phyloP scores from a whole-genome alignment of 768 basidiomycete species.

The Mycena crocata region DNA sequence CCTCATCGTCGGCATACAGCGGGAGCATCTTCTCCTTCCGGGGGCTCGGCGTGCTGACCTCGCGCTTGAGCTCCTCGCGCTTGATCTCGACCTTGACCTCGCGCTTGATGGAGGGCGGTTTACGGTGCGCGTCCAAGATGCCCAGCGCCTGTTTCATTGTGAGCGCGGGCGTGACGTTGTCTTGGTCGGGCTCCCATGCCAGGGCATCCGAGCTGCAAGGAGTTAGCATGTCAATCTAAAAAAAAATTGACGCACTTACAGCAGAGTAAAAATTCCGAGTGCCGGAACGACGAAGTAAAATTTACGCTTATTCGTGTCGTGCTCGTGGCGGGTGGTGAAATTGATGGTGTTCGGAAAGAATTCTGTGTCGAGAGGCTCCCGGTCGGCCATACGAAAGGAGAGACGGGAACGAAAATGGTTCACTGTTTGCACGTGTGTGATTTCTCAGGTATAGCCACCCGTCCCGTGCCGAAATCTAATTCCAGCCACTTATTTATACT shows the following conservation, averaged over 20 bases:
- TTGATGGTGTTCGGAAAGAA: too few relatives aligned
- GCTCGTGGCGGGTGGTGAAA: too few relatives aligned
- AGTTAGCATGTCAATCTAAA: too few relatives aligned
- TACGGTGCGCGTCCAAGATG: too few relatives aligned
- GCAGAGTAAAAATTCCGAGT: too few relatives aligned
- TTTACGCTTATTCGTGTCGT: too few relatives aligned
- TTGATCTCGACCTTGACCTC: neutral
- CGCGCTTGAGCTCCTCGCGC: neutral
- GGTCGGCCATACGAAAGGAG: too few relatives aligned
- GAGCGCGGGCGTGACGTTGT: neutral
- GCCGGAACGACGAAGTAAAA: too few relatives aligned
- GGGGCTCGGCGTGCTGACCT: neutral
- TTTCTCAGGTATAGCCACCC: neutral
- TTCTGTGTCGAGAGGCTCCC: neutral
- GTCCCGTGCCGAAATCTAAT: neutral
- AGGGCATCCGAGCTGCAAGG: too few relatives aligned
- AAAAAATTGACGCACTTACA: too few relatives aligned
- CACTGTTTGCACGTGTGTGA: neutral
- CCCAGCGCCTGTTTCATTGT: neutral
- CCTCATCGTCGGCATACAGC: neutral
- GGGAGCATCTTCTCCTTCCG: too few relatives aligned
- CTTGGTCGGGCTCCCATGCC: neutral
- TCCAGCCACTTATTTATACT: neutral
- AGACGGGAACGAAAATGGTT: neutral
- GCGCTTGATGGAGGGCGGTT: neutral